Evolutionary conservation across 495 filamentous ascomycete species (phyloP).

Genomic region (Ramalina intermedia): DNA sequence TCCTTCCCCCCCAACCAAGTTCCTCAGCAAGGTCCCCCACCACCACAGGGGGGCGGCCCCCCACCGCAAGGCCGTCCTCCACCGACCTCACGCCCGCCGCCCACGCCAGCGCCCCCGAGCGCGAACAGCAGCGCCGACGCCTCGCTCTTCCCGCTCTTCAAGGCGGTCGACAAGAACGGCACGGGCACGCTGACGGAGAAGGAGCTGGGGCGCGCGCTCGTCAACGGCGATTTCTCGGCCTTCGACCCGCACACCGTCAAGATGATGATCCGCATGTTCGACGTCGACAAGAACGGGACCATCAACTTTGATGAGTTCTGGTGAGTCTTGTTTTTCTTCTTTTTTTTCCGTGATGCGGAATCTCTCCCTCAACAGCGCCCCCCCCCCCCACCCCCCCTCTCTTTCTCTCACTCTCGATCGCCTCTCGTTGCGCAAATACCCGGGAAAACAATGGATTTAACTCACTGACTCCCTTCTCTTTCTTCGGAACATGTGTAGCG

Average conservation of each 20-base stretch:
- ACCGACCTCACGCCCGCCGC: conserved; percentile 49
- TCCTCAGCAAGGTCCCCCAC: background rate
- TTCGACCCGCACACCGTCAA: conserved; percentile 95
- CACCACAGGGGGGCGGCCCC: conserved; percentile 24
- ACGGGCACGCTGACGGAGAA: conserved; percentile 71
- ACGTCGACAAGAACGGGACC: conserved; percentile 66
- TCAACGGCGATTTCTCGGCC: conserved; percentile 87
- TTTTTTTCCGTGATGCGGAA: background rate
- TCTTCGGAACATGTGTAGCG: conserved; percentile 28
- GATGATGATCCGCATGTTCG: conserved; percentile 99
- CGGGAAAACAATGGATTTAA: too few species aligned
- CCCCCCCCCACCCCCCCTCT: too few species aligned
- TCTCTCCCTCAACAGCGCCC: background rate
- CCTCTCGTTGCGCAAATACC: too few species aligned
- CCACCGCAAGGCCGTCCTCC: conserved; percentile 39
- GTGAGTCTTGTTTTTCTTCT: conserved; percentile 16
- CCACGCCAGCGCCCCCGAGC: conserved; percentile 43
- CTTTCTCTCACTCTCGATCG: background rate
- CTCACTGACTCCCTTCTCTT: too few species aligned
- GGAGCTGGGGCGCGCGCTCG: conserved; percentile 81
- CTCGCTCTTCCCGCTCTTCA: conserved; percentile 71
- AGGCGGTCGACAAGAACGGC: conserved; percentile 73
- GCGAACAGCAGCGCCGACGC: conserved; percentile 53
- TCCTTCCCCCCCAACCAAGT: conserved; percentile 38
- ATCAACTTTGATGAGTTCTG: conserved; percentile 95